Evolutionary conservation across 208 protist genomes (phyloP), one percentile per base, ranked within the genome.

Genomic region (Lotmaria passim): DNA sequence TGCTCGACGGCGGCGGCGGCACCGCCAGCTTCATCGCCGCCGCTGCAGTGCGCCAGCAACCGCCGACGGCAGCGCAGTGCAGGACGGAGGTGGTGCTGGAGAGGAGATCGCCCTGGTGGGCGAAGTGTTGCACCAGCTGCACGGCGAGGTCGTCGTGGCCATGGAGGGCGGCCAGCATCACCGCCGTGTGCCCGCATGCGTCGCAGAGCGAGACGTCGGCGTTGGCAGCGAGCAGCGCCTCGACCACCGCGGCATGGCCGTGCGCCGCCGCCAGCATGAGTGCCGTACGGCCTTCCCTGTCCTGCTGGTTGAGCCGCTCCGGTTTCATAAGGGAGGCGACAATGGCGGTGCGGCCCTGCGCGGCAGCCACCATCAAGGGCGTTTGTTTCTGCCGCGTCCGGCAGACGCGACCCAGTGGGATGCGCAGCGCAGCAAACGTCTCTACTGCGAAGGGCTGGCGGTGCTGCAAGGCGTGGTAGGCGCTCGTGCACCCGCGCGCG

Each of bases 11-110:
- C 17, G 61, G 60, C 17, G 61, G 60, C 12, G 61, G 53, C 28
- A 38, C 60, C 28, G 78, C 38, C 63, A 67, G 43, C 58, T 79
- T 78, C 24, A 89, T 50, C 31, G 85, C 78, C 0, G 51, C 66
- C 24, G 76, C 76, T 11, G 75, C 71, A 19, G 84, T 79, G 34
- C 76, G 78, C 55, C 63, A 78, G 67, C 79, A 85, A 4, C 82
- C 75, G 21, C 90, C 90, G 15, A 86, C 43, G 52, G 90, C 90
- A 26, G 83, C 83, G 59, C 81, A 88, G 73, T 95, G 90, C 75
- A 95, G 65, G 26, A 92, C 55, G 21, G 90, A 86, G 21, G 83
- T 92, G 46, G 79, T 72, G n/a, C 69, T 41, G 2, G 73, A 75
- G 21, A 79, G 78, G 26, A 92, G 58, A 38, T 86, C 75, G 12